Conservation (phyloP, 2,329 filamentous ascomycete species). For the Sporothrix sp. region DNA sequence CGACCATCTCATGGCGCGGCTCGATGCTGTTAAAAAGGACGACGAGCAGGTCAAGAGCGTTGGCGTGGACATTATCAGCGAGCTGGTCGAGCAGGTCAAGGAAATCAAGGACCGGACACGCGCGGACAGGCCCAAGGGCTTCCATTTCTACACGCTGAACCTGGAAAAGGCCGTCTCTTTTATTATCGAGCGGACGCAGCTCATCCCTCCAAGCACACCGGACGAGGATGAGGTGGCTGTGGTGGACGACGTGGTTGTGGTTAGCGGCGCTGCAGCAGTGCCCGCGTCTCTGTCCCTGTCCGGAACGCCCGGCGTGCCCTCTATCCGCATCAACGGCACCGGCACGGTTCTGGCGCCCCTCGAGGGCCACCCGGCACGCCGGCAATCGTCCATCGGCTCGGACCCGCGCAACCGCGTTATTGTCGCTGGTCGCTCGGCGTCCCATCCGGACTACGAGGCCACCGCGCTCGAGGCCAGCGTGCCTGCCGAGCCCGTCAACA, state of each 20-base stretch:
- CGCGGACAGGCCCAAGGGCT: constrained; percentile 56
- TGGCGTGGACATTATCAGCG: constrained; percentile 72
- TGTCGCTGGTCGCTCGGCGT: constrained; percentile 53
- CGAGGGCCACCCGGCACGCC: constrained; percentile 37
- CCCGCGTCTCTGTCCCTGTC: too few relatives aligned
- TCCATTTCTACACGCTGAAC: constrained; percentile 97
- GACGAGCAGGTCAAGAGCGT: constrained; percentile 73
- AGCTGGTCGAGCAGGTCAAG: constrained; percentile 73
- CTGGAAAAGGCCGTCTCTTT: constrained; percentile 93
- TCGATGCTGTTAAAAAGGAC: constrained; percentile 65
- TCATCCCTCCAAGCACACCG: constrained; percentile 56
- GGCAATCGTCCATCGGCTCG: constrained; percentile 71
- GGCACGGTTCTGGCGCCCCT: constrained; percentile 20
- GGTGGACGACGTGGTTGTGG: constrained; percentile 39
- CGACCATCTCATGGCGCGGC: constrained; percentile 53
- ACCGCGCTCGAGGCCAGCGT: constrained; percentile 68
- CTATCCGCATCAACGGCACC: constrained; percentile 43
- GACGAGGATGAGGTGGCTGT: constrained; percentile 38
- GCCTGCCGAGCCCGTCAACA: constrained; percentile 64
- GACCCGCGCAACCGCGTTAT: constrained; percentile 84
- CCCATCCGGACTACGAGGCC: constrained; percentile 57
- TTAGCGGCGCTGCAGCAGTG: too few relatives aligned
- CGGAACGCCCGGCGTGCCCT: constrained; percentile 35
- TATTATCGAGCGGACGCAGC: constrained; percentile 73
- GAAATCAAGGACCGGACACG: constrained; percentile 43